Conservation (phyloP, 208 protist genomes). For the Wallacemonas sp. region DNA sequence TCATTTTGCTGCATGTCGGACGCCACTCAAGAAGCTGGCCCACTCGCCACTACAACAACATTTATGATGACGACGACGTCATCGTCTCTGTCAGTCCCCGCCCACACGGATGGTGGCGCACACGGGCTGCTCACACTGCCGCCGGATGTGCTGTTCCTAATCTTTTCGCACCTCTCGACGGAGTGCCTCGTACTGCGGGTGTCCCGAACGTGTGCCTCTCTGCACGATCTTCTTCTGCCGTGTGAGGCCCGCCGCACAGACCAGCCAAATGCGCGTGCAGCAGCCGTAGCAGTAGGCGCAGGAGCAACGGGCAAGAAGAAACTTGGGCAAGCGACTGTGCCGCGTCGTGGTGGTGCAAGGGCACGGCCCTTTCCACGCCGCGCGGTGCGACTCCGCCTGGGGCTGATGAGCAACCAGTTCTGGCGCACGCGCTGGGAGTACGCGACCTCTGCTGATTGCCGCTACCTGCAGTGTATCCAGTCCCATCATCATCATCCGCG, state of each 20-base stretch:
- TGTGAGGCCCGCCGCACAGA: background rate
- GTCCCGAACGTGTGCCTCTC: background rate
- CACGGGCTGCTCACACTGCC: background rate
- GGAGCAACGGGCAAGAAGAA: too few species aligned
- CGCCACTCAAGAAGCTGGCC: too few species aligned
- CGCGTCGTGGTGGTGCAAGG: background rate
- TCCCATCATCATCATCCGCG: background rate
- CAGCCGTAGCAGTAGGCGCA: too few species aligned
- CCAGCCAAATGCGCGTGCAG: too few species aligned
- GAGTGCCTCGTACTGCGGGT: background rate
- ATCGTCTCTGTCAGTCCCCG: too few species aligned
- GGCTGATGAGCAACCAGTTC: background rate
- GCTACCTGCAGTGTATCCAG: background rate
- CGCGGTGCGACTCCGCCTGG: background rate
- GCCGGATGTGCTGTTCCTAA: background rate
- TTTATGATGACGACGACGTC: too few species aligned
- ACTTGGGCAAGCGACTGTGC: too few species aligned
- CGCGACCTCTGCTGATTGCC: background rate
- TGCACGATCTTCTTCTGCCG: conserved; percentile 11
- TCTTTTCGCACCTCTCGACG: background rate
- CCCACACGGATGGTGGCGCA: background rate
- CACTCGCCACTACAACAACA: too few species aligned
- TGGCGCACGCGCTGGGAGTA: conserved; percentile 8
- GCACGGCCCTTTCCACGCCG: background rate
- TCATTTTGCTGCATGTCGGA: too few species aligned